Percentiles rank a stretch among this genome's conserved stretches.
Conservation (phyloP, 148 eudicot species). For the Amaranthus cruentus region DNA sequence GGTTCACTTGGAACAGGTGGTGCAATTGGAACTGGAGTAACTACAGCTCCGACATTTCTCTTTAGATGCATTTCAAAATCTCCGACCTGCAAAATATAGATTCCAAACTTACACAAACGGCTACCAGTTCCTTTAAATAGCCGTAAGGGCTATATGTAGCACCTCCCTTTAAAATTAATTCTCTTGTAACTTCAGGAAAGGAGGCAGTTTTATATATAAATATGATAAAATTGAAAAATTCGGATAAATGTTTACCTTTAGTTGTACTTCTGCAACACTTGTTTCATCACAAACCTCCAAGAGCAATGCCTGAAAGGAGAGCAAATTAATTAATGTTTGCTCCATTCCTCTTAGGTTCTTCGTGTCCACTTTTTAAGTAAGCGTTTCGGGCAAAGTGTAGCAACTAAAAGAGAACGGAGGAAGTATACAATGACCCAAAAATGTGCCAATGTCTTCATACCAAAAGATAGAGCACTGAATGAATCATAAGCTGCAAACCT, state of each 20-base stretch:
- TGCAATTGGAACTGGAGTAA: constrained; percentile 37
- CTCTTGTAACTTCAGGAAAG: background rate
- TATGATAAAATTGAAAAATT: background rate
- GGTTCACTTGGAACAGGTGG: constrained; percentile 61
- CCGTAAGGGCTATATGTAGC: too few relatives aligned
- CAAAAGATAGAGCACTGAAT: too few relatives aligned
- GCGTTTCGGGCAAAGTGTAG: too few relatives aligned
- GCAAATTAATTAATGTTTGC: background rate
- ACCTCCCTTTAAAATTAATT: background rate
- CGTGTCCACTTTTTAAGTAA: too few relatives aligned
- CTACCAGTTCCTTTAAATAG: background rate
- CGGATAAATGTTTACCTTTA: constrained; percentile 47
- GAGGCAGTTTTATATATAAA: background rate
- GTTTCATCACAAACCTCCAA: constrained; percentile 82
- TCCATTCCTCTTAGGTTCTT: too few relatives aligned
- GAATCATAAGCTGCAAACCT: too few relatives aligned
- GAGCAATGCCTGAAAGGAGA: constrained; percentile 52
- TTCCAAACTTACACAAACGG: background rate
- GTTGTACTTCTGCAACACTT: constrained; percentile 72
- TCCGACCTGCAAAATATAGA: constrained; percentile 51
- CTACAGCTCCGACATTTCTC: constrained; percentile 56
- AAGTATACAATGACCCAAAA: too few relatives aligned
- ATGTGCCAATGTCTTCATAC: too few relatives aligned
- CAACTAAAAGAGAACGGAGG: too few relatives aligned
- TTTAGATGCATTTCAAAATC: constrained; percentile 87